These are phyloP conservation scores for Astragalus membranaceus DNA, from an alignment of 306 rosid genomes.

Conservation along the genomic window DNA sequence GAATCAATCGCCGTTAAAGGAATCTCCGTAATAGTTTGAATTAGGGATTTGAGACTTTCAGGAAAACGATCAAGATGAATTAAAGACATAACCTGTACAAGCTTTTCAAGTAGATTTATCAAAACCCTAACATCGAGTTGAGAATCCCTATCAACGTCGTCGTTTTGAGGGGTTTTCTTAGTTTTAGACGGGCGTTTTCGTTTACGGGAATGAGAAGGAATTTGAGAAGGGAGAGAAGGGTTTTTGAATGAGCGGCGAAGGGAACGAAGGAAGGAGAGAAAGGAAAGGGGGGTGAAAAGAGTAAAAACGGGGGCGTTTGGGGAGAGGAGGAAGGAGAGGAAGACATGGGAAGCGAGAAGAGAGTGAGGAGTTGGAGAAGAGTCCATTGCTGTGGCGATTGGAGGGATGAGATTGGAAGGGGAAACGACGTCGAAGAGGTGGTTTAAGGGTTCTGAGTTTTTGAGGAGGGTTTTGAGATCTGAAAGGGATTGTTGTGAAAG, in stretches of 20 bases:
- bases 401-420: constrained; percentile 43
- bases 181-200: constrained; percentile 27
- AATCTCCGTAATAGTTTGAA: constrained; percentile 56
- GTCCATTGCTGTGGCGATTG: constrained; percentile 72
- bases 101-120: constrained; percentile 50
- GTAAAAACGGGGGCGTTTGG: constrained; percentile 84
- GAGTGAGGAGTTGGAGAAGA: constrained; percentile 41
- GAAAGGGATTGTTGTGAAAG: constrained; percentile 50
- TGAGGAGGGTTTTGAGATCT: constrained; percentile 55
- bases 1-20: constrained; percentile 41
- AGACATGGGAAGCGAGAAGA: constrained; percentile 59
- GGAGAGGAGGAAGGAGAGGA: constrained; percentile 58
- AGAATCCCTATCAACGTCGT: background rate
- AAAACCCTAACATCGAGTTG: constrained; percentile 38
- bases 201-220: constrained; percentile 26
- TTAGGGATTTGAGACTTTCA: constrained; percentile 60
- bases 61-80: constrained; percentile 85
- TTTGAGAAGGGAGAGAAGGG: background rate
- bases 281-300: constrained; percentile 71
- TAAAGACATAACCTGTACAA: constrained; percentile 43
- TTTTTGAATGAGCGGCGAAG: constrained; percentile 63
- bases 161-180: constrained; percentile 11
- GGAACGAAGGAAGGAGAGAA: constrained; percentile 82
- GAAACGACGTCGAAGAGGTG: constrained; percentile 52
- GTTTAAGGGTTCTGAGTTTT: constrained; percentile 22